phyloP scores from a whole-genome alignment of 441 rosid species.

The Pelargonium myrrhifolium region DNA sequence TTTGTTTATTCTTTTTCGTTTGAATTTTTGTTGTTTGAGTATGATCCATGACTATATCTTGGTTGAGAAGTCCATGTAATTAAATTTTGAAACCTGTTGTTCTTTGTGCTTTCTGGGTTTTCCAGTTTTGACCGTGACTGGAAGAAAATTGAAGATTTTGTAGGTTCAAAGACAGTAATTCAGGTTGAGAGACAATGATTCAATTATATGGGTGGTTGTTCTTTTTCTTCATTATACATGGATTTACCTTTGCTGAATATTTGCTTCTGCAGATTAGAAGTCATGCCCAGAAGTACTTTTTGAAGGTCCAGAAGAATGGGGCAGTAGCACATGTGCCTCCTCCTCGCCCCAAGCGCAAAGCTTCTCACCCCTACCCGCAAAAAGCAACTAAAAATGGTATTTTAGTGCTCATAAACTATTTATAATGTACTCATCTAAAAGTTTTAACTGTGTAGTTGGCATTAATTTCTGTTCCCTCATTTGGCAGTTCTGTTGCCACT shows the following conservation, averaged over 20 bases:
- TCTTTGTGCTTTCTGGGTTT: conserved; percentile 19
- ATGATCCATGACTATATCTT: not conserved
- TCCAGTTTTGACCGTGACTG: conserved; percentile 69
- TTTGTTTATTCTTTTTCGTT: no score
- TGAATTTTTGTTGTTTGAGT: not conserved
- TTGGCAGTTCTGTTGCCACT: conserved; percentile 50
- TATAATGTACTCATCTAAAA: not conserved
- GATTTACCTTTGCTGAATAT: conserved; percentile 13
- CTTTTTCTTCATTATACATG: not conserved
- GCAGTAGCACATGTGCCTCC: conserved; percentile 69
- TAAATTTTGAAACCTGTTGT: not conserved
- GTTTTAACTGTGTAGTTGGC: conserved; percentile 1
- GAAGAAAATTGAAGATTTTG: conserved; percentile 74
- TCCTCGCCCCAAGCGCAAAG: conserved; percentile 72
- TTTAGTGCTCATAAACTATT: conserved; percentile 7
- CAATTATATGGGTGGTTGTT: conserved; percentile 11
- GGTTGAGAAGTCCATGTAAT: not conserved
- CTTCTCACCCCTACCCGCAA: conserved; percentile 69
- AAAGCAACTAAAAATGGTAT: conserved; percentile 58
- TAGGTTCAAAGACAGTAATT: conserved; percentile 66
- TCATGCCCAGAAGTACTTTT: conserved; percentile 71
- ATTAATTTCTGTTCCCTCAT: conserved; percentile 14
- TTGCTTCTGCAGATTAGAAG: conserved; percentile 46
- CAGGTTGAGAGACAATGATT: conserved; percentile 40
- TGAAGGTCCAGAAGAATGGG: conserved; percentile 68